Conservation (phyloP, 140 eudicot species). For the Erigeron philadelphicus region DNA sequence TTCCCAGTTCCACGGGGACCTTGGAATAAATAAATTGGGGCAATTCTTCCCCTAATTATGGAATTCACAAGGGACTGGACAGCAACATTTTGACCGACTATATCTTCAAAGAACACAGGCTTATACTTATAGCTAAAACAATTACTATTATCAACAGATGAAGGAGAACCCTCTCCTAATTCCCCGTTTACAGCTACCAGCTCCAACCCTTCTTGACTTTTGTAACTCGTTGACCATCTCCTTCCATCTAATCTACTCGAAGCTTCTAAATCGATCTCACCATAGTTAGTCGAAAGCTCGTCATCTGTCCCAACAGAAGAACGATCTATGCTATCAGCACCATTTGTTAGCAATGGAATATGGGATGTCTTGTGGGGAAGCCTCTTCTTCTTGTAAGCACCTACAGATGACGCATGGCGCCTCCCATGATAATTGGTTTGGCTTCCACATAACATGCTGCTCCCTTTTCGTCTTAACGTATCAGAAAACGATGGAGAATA, state of each 20-base stretch:
- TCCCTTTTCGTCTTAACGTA: constrained; percentile 75
- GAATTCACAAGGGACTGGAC: constrained; percentile 72
- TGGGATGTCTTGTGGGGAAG: constrained; percentile 47
- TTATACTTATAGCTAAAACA: constrained; percentile 75
- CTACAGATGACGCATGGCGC: constrained; percentile 35
- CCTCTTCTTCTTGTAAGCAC: constrained; percentile 52
- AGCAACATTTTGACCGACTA: constrained; percentile 74
- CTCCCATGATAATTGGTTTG: constrained; percentile 53
- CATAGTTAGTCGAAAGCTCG: constrained; percentile 72
- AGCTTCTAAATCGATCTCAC: constrained; percentile 91
- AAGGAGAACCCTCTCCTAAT: constrained; percentile 48
- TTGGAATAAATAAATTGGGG: constrained; percentile 81
- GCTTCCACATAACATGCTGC: constrained; percentile 70
- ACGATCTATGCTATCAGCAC: constrained; percentile 49
- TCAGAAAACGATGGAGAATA: constrained; percentile 88
- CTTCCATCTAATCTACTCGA: constrained; percentile 91
- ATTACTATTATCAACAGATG: constrained; percentile 52
- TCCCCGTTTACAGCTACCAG: constrained; percentile 60
- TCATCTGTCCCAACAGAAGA: constrained; percentile 78
- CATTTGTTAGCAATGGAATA: constrained; percentile 66
- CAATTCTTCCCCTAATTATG: constrained; percentile 52
- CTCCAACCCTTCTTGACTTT: constrained; percentile 75
- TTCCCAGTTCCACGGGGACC: constrained; percentile 99
- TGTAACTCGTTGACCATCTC: constrained; percentile 88
- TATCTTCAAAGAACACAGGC: constrained; percentile 82